These are phyloP conservation scores for Trichoderma simmonsii DNA, from an alignment of 2,329 filamentous ascomycete genomes.

Conservation along the genomic window DNA sequence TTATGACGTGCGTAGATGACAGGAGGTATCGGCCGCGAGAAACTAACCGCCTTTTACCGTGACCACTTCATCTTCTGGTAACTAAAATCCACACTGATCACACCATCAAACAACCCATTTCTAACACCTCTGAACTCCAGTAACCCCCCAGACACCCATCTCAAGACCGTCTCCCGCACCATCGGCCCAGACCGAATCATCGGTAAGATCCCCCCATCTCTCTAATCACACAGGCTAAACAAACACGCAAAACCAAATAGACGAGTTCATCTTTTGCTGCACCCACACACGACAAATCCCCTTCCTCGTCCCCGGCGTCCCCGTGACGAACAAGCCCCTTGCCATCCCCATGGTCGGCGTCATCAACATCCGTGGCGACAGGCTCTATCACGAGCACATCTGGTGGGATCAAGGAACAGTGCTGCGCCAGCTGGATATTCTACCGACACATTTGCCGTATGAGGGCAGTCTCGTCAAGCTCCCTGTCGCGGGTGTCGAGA, in stretches of 20 bases:
- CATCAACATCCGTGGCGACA: constrained; percentile 60
- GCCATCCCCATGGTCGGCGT: constrained; percentile 58
- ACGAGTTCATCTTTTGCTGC: constrained; percentile 63
- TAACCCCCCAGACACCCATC: constrained; percentile 61
- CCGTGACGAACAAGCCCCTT: constrained; percentile 49
- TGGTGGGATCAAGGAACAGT: constrained; percentile 64
- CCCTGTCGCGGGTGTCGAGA: constrained; percentile 19
- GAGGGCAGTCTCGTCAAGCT: constrained; percentile 32
- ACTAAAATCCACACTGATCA: background rate
- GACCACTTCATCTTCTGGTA: constrained; percentile 65
- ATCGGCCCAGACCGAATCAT: constrained; percentile 67
- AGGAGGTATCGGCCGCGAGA: constrained; percentile 63
- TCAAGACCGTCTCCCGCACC: constrained; percentile 67
- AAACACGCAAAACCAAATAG: constrained; percentile 27
- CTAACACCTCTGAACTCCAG: constrained; percentile 28
- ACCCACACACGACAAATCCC: constrained; percentile 44
- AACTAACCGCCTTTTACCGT: constrained; percentile 65
- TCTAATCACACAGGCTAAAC: background rate
- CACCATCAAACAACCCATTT: background rate
- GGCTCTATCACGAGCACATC: constrained; percentile 63
- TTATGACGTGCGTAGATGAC: constrained; percentile 42
- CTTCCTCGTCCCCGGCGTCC: constrained; percentile 46
- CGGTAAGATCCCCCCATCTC: constrained; percentile 13
- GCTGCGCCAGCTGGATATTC: constrained; percentile 52
- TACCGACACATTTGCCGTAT: constrained; percentile 56